Evolutionary conservation across 768 basidiomycete genomes (phyloP), one percentile per base, ranked within the genome.

Genomic region (Russula sp.): DNA sequence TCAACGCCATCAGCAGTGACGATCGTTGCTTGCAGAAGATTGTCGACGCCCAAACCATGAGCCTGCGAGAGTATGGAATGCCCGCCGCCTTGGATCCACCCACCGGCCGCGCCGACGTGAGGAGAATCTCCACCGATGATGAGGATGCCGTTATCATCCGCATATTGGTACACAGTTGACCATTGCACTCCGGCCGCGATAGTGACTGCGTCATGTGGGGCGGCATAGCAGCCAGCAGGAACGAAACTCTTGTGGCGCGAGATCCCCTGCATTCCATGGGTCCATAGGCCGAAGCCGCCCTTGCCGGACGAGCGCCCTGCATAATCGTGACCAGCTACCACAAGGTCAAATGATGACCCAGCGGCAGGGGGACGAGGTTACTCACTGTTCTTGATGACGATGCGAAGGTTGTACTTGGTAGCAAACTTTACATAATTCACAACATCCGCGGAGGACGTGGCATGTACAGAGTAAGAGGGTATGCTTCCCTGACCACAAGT

Each of bases 401-500:
- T 40, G 27, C 48, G 34, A 22, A 55, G 44, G 31, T 27, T 45
- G 20, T 32, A 20, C 54, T 2, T 18, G 2, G 42, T 31, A 18
- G 22, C 42, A 31, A 39, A 47, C 27, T 18, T 35, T 39, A 50
- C n/a, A 35, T 11, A 54, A 37, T 71, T 73, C 64, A 75, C 74
- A 11, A 76, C 69, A 59, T 76, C 74, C n/a, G 32, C 57, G 2
- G 60, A 72, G 6, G 68, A 69, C 22, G 74, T 69, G 18, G 73
- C 75, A 31, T 72, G 64, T 1, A 76, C 69, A 9, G 69, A 71
- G 56, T 68, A 73, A 1, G 73, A 37, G 0, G 75, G 73, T 6
- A 75, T 73, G 51, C 73, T 63, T 8, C 74, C 75, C 64, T 75
- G 74, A 4, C 67, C 71, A 47, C 74, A 75, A n/a, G 65, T 67